Percentiles rank a stretch among this genome's conserved stretches.
These are phyloP conservation scores for Inga oerstediana DNA, from an alignment of 306 rosid genomes.

Conservation along the genomic window DNA sequence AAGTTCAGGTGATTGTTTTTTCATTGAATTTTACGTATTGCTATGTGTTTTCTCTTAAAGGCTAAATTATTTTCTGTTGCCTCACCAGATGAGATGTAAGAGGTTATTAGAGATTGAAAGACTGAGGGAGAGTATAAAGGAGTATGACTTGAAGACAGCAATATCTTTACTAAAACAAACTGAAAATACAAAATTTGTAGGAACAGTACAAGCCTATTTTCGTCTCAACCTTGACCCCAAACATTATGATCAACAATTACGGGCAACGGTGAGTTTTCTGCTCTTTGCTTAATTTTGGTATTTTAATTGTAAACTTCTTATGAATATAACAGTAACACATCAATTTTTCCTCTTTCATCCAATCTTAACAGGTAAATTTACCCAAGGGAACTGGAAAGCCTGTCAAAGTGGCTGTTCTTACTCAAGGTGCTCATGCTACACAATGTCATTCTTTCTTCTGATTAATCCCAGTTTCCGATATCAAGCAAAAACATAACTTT, in stretches of 20 bases:
- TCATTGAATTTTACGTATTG: conserved; percentile 1
- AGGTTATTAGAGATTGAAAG: conserved; percentile 92
- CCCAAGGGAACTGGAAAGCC: conserved; percentile 96
- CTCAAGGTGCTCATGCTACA: conserved; percentile 72
- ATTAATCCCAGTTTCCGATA: not conserved
- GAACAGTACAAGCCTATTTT: conserved; percentile 93
- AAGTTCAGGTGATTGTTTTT: not conserved
- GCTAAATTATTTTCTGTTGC: conserved; percentile 33
- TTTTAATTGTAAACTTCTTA: conserved; percentile 20
- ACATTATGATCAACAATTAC: conserved; percentile 88
- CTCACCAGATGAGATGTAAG: conserved; percentile 72
- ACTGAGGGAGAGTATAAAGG: conserved; percentile 79
- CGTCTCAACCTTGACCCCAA: conserved; percentile 97
- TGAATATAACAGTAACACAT: not conserved
- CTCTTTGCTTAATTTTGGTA: conserved; percentile 27
- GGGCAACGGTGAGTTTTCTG: conserved; percentile 82
- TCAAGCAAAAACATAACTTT: not conserved
- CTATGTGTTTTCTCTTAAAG: not conserved
- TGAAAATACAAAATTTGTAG: conserved; percentile 70
- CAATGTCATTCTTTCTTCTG: conserved; percentile 23
- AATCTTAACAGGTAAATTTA: conserved; percentile 67
- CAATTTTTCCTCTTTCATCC: conserved; percentile 7
- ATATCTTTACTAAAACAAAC: conserved; percentile 72
- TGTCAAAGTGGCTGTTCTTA: conserved; percentile 89
- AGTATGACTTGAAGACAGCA: conserved; percentile 74